Base-by-base conservation (phyloP, 108 stramenopile genomes). In the Skeletonema menzelii region DNA sequence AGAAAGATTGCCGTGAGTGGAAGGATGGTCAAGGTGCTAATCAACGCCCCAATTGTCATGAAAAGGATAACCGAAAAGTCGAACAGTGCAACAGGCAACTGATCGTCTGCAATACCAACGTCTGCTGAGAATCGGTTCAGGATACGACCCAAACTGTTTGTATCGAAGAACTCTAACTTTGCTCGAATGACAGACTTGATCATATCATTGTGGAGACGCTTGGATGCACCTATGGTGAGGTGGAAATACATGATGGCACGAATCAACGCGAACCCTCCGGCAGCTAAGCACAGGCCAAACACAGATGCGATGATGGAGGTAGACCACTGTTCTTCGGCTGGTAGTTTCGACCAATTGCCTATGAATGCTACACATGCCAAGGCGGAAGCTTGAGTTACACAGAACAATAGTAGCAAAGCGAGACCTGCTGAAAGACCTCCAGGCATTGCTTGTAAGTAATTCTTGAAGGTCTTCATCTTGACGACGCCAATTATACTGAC, bases 111-210 rank as follows among this genome's bases (percentile, higher is more conserved):
- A 61, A 73, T 84, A 4, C 95, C 95, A 28, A 93, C 91, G 66
- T 96, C 95, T 35, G 88, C 88, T 24, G 69, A 59, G 67, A 85
- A 82, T 27, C 96, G 81, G 73, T 94, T 94, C 27, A 96, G 67
- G 27, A 97, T 88, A 56, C 95, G 85, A 1, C 84, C 79, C 15
- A 91, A 56, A 5, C 95, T 93, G 61, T 95, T 97, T n/a, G 90
- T 91, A 71, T 97, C 96, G 67, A 96, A 98, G 75, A 95, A 98
- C n/a, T 77, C 71, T 59, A 95, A 86, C 53, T 86, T 92, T 11
- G 95, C 90, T 56, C 94, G 59, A 10, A 98, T 75, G 2, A 98
- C 89, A 24, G 89, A 64, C 32, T 72, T 70, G 0, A 90, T 67
- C 94, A 95, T 95, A 28, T 69, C 59, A 68, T 94, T 84, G 75